Base-by-base conservation (phyloP, 164 flowering plant genomes). In the Tetracentron sinense region DNA sequence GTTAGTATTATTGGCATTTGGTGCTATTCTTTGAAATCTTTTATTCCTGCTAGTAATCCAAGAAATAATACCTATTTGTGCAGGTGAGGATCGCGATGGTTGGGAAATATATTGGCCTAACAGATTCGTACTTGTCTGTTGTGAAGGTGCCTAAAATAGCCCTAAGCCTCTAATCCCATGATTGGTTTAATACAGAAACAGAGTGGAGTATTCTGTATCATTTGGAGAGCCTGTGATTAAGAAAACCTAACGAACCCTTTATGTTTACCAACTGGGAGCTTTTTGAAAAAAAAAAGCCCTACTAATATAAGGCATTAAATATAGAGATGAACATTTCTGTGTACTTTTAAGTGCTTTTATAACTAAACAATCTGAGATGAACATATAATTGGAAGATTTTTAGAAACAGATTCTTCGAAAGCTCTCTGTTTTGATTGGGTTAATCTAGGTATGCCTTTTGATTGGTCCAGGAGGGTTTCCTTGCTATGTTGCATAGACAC, bases 11-110 rank as follows among this genome's bases (percentile, higher is more conserved):
- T 62, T 49, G 30, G 56, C 52, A 26, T 55, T 38, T 44, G 14
- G 29, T 63, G 26, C 33, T 68, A 57, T 67, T 33, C 23, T 27
- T 57, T 70, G 23, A 33, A 28, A 61, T 6, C 23, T 44, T 64
- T 56, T 11, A 49, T 66, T 60, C 35, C 17, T 54, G 11, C 44
- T 55, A 54, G 15, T 56, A 30, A 61, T 54, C 19, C 38, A 38
- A 17, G 44, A 26, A 23, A 52, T 16, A 61, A 16, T 50, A 44
- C 4, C 22, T 53, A 5, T 60, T 53, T 63, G 28, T 78, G 62
- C 88, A 94, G 99, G 97, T 94, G 55, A 80, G 85, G 70, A 89
- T 94, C 78, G 97, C 97, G 0, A 79, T 94, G 88, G 97, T 92
- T 58, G 99, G 99, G 72, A 94, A 94, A 71, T 94, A 94, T 77